Percentiles rank a stretch among this genome's conserved stretches.
Evolutionary conservation across 2,329 filamentous ascomycete species (phyloP).

Genomic region (Ceratocystis variospora): DNA sequence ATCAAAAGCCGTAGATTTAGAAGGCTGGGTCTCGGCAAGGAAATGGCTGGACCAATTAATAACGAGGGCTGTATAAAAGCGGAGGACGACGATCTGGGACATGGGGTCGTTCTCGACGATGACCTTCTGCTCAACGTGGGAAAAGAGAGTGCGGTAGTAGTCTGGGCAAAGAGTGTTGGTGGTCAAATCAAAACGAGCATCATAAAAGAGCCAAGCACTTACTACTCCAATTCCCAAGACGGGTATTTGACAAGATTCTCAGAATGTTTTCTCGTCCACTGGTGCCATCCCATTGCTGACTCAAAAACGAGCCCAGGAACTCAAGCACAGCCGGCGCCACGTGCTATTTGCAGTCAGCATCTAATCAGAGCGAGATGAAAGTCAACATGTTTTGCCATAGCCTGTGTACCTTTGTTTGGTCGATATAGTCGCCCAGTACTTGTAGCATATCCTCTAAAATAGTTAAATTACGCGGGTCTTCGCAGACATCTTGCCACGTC

Average conservation of each 20-base stretch:
- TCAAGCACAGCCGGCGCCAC: conserved; percentile 37
- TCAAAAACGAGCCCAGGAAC: conserved; percentile 41
- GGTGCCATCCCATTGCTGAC: conserved; percentile 45
- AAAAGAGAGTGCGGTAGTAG: conserved; percentile 35
- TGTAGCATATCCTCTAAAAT: conserved; percentile 41
- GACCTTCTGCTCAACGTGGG: conserved; percentile 38
- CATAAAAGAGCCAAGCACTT: conserved; percentile 17
- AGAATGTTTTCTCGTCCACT: conserved; percentile 41
- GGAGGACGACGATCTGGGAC: conserved; percentile 47
- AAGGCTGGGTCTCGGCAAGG: conserved; percentile 28
- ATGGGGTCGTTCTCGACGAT: conserved; percentile 33
- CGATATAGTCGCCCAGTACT: conserved; percentile 42
- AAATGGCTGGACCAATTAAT: conserved; percentile 42
- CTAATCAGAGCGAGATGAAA: not conserved
- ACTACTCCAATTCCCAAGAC: conserved; percentile 45
- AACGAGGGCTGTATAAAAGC: conserved; percentile 54
- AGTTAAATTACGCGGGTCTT: conserved; percentile 37
- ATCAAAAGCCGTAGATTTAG: conserved; percentile 27
- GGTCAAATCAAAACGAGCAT: conserved; percentile 25
- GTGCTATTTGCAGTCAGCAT: conserved; percentile 24
- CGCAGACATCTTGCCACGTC: conserved; percentile 41
- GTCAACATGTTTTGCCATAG: not conserved
- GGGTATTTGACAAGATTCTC: conserved; percentile 42
- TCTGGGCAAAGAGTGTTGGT: conserved; percentile 34
- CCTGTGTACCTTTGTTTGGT: conserved; percentile 38